A percentile compares a stretch with the other conserved stretches of the same genome.
Evolutionary conservation across 192 early-diverging fungal genomes (phyloP).

Genomic region (Coemansia sp.): DNA sequence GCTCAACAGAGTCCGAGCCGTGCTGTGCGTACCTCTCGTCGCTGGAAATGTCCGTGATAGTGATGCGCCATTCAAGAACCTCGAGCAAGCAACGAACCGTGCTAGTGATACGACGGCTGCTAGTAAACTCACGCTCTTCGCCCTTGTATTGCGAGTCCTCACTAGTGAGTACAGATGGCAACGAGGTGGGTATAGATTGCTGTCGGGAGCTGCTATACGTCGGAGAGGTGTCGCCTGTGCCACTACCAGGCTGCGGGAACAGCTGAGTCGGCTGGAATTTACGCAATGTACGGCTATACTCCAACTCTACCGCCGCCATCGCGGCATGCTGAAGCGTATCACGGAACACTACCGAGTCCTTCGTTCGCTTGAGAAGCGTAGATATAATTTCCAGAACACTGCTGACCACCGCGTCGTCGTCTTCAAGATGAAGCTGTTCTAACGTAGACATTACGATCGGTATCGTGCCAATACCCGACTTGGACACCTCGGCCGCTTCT

Average conservation of each 20-base stretch:
- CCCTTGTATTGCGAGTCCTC: neutral
- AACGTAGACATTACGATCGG: constrained; percentile 35
- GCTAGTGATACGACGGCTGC: constrained; percentile 29
- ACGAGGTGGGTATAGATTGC: neutral
- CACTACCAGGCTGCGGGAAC: neutral
- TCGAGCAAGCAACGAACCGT: constrained; percentile 22
- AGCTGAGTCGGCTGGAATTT: neutral
- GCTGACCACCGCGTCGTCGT: constrained; percentile 28
- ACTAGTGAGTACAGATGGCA: constrained; percentile 8
- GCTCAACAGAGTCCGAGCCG: constrained; percentile 33
- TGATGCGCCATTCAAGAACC: constrained; percentile 35
- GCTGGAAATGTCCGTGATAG: constrained; percentile 26
- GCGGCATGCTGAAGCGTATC: constrained; percentile 10
- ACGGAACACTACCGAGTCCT: constrained; percentile 14
- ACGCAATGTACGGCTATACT: constrained; percentile 6
- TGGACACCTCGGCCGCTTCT: constrained; percentile 6
- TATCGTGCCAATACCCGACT: constrained; percentile 5
- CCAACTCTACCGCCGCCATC: constrained; percentile 32
- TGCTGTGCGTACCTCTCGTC: constrained; percentile 16
- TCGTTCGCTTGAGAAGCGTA: constrained; percentile 17
- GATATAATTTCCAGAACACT: constrained; percentile 29
- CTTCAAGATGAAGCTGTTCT: constrained; percentile 43
- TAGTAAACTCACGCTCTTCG: constrained; percentile 26
- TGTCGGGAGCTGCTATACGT: neutral
- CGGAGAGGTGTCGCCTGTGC: constrained; percentile 13